These are phyloP conservation scores for Cyclotella cryptica DNA, from an alignment of 108 stramenopile species.

Conservation along the genomic window DNA sequence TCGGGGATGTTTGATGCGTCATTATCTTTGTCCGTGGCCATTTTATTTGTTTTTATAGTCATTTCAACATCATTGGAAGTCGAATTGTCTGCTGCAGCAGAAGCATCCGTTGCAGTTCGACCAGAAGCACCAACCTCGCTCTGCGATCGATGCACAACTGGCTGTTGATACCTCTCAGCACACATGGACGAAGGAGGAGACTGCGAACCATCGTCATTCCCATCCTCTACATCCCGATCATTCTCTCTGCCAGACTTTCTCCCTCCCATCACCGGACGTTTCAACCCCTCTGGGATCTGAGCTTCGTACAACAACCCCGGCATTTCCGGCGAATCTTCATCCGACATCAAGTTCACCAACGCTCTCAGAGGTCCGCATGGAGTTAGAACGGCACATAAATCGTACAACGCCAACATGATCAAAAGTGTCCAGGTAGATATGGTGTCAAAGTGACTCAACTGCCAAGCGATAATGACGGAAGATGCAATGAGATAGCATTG, in stretches of 20 bases:
- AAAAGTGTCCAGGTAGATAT: slow-evolving; percentile 95
- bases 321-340: slow-evolving; percentile 93
- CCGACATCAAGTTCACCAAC: slow-evolving; percentile 90
- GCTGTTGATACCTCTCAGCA: slow-evolving; percentile 42
- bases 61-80: slow-evolving; percentile 41
- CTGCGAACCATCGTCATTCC: slow-evolving; percentile 5
- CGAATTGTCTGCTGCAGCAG: slow-evolving; percentile 3
- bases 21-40: background rate
- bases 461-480: slow-evolving; percentile 96
- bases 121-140: slow-evolving; percentile 4
- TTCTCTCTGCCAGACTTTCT: slow-evolving; percentile 18
- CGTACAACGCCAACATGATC: slow-evolving; percentile 95
- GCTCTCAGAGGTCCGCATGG: slow-evolving; percentile 94
- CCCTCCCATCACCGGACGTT: slow-evolving; percentile 58
- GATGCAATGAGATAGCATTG: slow-evolving; percentile 93
- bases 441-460: slow-evolving; percentile 90
- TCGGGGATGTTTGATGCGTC: background rate
- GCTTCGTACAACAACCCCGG: slow-evolving; percentile 98
- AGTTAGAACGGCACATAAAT: slow-evolving; percentile 96
- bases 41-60: slow-evolving; percentile 11
- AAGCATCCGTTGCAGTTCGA: background rate
- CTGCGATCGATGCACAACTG: slow-evolving; percentile 12
- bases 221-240: slow-evolving; percentile 20
- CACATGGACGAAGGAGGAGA: slow-evolving; percentile 36
- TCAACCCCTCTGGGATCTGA: slow-evolving; percentile 81